phyloP scores from a whole-genome alignment of 176 grass and related monocot genomes.

The Carex scoparia region DNA sequence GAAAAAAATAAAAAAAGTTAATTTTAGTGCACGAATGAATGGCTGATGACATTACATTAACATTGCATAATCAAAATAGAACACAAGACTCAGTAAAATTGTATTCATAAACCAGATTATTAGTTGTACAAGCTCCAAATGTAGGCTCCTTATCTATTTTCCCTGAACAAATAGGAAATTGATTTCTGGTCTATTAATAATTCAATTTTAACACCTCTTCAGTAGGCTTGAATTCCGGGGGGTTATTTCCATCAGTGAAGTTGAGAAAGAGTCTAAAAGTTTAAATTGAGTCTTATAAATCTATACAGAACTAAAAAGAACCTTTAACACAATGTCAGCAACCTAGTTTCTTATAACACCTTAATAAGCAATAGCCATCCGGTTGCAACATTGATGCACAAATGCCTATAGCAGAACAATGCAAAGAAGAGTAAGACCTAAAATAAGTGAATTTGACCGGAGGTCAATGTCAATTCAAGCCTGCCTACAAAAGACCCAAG shows the following conservation, averaged over 20 bases:
- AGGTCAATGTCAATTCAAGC: background rate
- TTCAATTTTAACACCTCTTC: background rate
- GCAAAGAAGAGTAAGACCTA: constrained; percentile 2
- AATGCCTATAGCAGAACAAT: constrained; percentile 13
- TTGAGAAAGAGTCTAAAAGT: background rate
- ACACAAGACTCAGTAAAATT: no score
- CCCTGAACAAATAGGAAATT: background rate
- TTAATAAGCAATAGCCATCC: constrained; percentile 2
- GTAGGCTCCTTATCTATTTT: no score
- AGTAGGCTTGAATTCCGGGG: background rate
- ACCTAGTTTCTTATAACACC: background rate
- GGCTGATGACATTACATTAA: no score
- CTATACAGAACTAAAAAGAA: constrained; percentile 15
- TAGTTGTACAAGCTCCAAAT: no score
- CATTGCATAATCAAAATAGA: no score
- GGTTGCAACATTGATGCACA: background rate
- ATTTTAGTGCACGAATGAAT: no score
- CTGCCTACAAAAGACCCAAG: background rate
- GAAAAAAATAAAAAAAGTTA: no score
- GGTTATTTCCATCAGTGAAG: background rate
- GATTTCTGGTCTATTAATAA: background rate
- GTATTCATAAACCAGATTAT: no score
- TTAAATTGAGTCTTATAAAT: background rate
- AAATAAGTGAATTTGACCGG: constrained; percentile 7
- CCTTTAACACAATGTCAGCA: background rate